These are phyloP conservation scores for Sistotremastrum niveocremeum DNA, from an alignment of 768 basidiomycete genomes.

Conservation along the genomic window DNA sequence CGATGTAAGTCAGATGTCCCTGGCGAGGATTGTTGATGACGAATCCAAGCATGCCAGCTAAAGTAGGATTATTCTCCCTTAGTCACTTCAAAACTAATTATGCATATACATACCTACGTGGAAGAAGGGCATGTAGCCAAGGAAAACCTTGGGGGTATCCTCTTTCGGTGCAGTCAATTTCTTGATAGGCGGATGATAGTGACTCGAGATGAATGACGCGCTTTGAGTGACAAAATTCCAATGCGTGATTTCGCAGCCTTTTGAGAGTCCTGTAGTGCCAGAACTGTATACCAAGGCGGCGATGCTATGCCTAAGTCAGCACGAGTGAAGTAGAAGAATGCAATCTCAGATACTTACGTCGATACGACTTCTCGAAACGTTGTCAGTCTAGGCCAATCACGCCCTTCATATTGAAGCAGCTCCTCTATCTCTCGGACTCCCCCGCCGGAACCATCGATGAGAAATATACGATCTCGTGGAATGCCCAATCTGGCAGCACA, in stretches of 20 bases:
- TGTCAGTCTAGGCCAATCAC: background rate
- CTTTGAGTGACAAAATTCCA: background rate
- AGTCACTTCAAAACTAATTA: background rate
- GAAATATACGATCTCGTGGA: background rate
- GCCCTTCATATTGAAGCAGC: background rate
- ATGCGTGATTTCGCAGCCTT: background rate
- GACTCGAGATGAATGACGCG: background rate
- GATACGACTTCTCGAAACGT: background rate
- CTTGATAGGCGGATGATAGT: background rate
- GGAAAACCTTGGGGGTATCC: background rate
- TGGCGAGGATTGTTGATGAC: background rate
- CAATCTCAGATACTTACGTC: background rate
- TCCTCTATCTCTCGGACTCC: background rate
- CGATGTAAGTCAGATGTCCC: background rate
- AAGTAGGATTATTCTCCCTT: background rate
- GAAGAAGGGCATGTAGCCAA: background rate
- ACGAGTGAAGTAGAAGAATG: background rate
- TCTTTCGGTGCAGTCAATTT: background rate
- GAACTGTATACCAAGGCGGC: background rate
- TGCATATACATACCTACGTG: background rate
- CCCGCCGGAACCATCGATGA: background rate
- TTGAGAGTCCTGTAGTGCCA: background rate
- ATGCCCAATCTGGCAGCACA: background rate
- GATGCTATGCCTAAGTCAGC: background rate
- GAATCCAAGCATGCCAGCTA: background rate